Base-by-base conservation (phyloP, 1,139 yeast genomes). In the Blastobotrys proliferans region DNA sequence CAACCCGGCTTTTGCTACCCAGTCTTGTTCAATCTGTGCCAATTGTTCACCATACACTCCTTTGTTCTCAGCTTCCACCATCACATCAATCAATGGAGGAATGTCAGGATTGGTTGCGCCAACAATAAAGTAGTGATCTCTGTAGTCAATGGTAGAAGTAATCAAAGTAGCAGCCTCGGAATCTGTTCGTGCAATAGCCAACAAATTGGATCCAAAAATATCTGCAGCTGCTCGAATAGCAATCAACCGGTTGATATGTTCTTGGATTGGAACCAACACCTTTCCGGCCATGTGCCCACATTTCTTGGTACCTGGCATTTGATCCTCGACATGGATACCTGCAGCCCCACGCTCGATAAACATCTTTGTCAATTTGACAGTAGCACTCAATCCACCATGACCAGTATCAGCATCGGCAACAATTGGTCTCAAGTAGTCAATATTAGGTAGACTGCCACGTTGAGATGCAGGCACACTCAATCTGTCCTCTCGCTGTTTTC, bases 261-360 rank as follows among this genome's bases (percentile, higher is more conserved):
- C 97, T 70, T 87, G 95, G 49, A 88, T 94, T 49, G 98, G 98
- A 50, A 90, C 97, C 58, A 90, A 80, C 49, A 94, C 97, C 70
- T 94, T 88, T 58, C 98, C 98, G 54, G 95, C 97, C 96, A 90
- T 87, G 68, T 83, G 90, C 53, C 97, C 97, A 73, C 97, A 90
- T 72, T 92, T 92, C 69, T 90, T 90, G 63, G 97, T 90, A 62
- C 97, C 97, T 45, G 97, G 96, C 48, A 97, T 95, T 74, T 92
- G 97, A 70, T 90, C 97, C 72, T 90, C 98, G 64, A 90, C 87
- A 67, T 90, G 98, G 60, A 90, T 88, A 65, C 97, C 97, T 48
- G 97, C 97, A 44, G 97, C 98, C 68, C 97, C 97, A 62, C 95
- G 83, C 73, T 92, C 97, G 58, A 92, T 87, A 64, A 90, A 92